Base-by-base conservation (phyloP, 495 filamentous ascomycete genomes). In the Talaromyces ruber region DNA sequence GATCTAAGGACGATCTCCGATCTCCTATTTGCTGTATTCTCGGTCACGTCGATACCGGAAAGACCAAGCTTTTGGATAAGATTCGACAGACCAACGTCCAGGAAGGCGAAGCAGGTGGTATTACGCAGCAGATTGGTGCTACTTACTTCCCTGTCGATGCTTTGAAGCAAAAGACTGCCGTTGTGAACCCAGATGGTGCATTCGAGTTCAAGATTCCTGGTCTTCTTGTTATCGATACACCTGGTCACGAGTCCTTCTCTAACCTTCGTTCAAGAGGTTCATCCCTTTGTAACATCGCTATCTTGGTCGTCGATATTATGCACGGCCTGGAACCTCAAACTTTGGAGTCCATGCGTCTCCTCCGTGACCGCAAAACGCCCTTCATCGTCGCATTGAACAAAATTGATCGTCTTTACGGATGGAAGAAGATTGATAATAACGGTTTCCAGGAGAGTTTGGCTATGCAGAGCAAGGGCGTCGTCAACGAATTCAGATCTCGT, bases 341-440 rank as follows among this genome's bases (percentile, higher is more conserved):
- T 25, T 82, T 98, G 6, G 95, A 99, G 74, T 98, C 95, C 7
- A 97, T 99, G 90, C 87, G 86, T 63, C 76, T 99, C 59, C 85
- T 99, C 37, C 84, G 94, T 68, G 93, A 97, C 68, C 83, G 91
- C 62, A 95, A 92, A 74, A 99, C 95, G 51, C 94, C 95, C 11
- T 99, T 99, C 81, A 96, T 99, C 67, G 95, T 99, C 52, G 95
- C 95, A 2, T 80, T 99, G 65, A 99, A 99, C 84, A 99, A 99
- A 83, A 97, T 99, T 65, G 95, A 99, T 85, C 92, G 95, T 86
- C 87, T 99, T 9, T 98, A 97, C 71, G 89, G 87, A 72, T 99
- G 95, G 95, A 93, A 93, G 79, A 89, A 92, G 76, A 91, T 96
- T 65, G 93, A 93, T 64, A 96, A 99, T 81, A 98, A 98, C 72